Conservation (phyloP, 2,329 filamentous ascomycete species). For the Sporothrix phasma region DNA sequence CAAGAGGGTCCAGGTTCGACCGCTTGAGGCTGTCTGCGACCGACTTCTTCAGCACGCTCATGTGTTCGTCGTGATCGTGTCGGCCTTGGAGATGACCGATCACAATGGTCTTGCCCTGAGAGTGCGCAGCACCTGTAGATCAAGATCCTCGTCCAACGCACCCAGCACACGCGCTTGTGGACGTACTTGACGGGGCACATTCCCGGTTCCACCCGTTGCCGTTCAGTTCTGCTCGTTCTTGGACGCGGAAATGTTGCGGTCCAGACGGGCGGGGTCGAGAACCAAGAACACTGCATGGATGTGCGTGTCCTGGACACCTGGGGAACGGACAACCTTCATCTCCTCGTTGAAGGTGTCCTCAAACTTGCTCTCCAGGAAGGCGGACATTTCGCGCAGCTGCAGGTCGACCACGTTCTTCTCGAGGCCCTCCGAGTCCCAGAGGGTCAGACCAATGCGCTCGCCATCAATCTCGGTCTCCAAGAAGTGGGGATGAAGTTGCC, state of each 20-base stretch:
- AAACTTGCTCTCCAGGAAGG: constrained; percentile 95
- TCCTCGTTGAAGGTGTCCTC: constrained; percentile 96
- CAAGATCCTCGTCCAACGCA: constrained; percentile 75
- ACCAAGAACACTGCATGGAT: constrained; percentile 93
- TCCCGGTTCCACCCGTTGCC: constrained; percentile 36
- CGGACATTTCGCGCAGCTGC: constrained; percentile 81
- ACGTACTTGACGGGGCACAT: constrained; percentile 39
- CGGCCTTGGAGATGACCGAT: constrained; percentile 95
- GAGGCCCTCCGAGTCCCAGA: constrained; percentile 94
- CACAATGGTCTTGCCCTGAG: constrained; percentile 91
- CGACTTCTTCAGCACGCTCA: constrained; percentile 80
- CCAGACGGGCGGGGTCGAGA: constrained; percentile 77
- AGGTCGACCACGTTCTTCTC: constrained; percentile 94
- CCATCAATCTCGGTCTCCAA: constrained; percentile 90
- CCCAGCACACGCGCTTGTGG: constrained; percentile 42
- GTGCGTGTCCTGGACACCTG: constrained; percentile 88
- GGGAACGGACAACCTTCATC: constrained; percentile 91
- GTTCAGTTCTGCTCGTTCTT: constrained; percentile 33
- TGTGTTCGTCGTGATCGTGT: constrained; percentile 95
- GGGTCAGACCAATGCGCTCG: constrained; percentile 80
- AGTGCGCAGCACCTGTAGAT: constrained; percentile 79
- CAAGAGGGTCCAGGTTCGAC: constrained; percentile 77
- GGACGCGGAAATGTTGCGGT: constrained; percentile 65
- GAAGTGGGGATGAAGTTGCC: constrained; percentile 76
- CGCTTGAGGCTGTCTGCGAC: constrained; percentile 84